A percentile compares a stretch with the other conserved stretches of the same genome.
phyloP scores from a whole-genome alignment of 352 stramenopile species.

The Aphanomyces invadans region DNA sequence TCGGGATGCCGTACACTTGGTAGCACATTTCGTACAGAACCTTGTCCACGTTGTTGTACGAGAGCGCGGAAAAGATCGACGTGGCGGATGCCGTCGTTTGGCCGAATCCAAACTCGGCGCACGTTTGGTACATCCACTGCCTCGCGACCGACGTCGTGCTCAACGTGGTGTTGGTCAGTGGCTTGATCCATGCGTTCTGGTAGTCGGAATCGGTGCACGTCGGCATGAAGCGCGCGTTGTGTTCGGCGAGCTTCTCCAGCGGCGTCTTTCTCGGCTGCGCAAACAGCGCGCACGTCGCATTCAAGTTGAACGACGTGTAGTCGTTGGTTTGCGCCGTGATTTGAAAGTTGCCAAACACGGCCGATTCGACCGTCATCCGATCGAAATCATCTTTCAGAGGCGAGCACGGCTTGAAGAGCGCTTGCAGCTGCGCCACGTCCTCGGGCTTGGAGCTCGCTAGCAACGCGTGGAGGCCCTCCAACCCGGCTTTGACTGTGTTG shows the following conservation, averaged over 20 bases:
- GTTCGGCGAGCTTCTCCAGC: conserved; percentile 16
- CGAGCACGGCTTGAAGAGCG: conserved; percentile 20
- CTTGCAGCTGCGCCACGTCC: conserved; percentile 12
- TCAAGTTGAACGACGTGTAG: not conserved
- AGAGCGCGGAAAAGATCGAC: conserved; percentile 40
- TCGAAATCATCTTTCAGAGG: conserved; percentile 10
- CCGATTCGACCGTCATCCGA: conserved; percentile 13
- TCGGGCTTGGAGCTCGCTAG: conserved; percentile 15
- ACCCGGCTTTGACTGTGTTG: conserved; percentile 52
- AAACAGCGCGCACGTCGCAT: not conserved
- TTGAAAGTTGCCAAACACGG: conserved; percentile 4
- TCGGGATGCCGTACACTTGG: conserved; percentile 51
- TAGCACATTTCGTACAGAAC: conserved; percentile 71
- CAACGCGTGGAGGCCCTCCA: conserved; percentile 24
- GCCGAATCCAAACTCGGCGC: conserved; percentile 73
- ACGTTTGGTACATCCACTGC: conserved; percentile 50
- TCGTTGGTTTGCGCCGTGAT: conserved; percentile 16
- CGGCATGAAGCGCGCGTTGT: not conserved
- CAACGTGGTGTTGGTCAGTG: conserved; percentile 73
- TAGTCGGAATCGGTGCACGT: conserved; percentile 70
- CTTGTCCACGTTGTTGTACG: conserved; percentile 78
- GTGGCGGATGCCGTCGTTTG: conserved; percentile 44
- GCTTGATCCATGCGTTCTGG: conserved; percentile 51
- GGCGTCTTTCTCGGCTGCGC: not conserved
- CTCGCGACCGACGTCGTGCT: conserved; percentile 37